These are phyloP conservation scores for Blastomyces percursus DNA, from an alignment of 2,329 filamentous ascomycete species.

Conservation along the genomic window DNA sequence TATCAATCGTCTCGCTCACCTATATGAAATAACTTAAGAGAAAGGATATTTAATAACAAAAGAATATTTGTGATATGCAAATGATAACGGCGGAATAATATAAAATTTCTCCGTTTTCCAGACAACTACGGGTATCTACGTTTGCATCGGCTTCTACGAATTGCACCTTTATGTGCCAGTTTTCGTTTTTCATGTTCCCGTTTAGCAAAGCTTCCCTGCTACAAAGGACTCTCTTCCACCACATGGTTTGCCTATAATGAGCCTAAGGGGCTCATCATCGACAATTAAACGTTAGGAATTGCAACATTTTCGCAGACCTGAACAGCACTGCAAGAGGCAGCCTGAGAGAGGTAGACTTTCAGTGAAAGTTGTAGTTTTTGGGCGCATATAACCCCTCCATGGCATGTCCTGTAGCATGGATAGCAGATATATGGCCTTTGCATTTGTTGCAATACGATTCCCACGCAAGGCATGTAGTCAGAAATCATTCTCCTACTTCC, in stretches of 20 bases:
- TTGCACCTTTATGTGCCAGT: background rate
- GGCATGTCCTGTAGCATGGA: background rate
- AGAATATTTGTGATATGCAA: no score
- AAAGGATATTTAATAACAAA: no score
- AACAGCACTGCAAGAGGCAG: no score
- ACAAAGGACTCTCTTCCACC: background rate
- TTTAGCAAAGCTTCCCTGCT: background rate
- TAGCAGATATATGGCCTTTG: background rate
- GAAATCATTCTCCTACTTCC: background rate
- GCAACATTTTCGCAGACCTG: background rate
- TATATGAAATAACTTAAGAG: no score
- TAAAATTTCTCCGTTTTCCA: no score
- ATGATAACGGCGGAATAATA: no score
- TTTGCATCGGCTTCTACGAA: background rate
- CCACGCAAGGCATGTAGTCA: no score
- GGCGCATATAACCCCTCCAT: background rate
- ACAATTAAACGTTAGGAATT: no score
- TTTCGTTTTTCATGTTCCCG: background rate
- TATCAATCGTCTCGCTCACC: no score
- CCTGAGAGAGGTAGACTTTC: background rate
- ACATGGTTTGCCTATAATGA: background rate
- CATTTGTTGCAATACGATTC: background rate
- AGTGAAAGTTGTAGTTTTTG: background rate
- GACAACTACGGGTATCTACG: no score
- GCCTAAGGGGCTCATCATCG: no score